Conservation (phyloP, 306 rosid species). For the Rosa rugosa region DNA sequence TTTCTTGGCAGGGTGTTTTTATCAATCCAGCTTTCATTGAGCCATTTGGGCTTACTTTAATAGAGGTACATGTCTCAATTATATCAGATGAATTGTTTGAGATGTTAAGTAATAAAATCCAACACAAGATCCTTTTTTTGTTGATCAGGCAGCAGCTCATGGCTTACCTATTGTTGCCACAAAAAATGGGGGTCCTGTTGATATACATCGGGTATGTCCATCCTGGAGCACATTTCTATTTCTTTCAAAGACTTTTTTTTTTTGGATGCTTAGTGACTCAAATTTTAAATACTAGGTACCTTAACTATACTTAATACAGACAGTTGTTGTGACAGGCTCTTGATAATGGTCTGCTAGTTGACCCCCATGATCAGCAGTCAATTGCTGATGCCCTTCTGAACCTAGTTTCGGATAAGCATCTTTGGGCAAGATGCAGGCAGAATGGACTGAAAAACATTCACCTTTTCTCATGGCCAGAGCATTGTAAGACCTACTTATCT, state of each 20-base stretch:
- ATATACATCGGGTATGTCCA: conserved; percentile 48
- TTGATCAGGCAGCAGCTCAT: conserved; percentile 58
- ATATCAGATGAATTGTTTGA: conserved; percentile 9
- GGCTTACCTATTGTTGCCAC: conserved; percentile 66
- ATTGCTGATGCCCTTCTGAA: conserved; percentile 63
- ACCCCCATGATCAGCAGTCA: conserved; percentile 57
- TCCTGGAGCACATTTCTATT: conserved; percentile 16
- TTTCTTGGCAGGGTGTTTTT: conserved; percentile 52
- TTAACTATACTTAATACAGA: background rate
- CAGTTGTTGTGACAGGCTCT: conserved; percentile 35
- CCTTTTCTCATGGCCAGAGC: conserved; percentile 63
- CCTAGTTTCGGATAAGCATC: conserved; percentile 64
- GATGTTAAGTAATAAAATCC: conserved; percentile 5
- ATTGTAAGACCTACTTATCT: conserved; percentile 52
- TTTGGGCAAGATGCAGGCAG: conserved; percentile 61
- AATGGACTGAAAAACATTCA: conserved; percentile 60
- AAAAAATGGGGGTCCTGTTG: conserved; percentile 61
- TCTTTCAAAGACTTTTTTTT: background rate
- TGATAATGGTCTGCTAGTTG: conserved; percentile 54
- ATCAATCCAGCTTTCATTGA: conserved; percentile 65
- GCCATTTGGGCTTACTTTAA: conserved; percentile 64
- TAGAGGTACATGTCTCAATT: conserved; percentile 38
- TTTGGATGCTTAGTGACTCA: background rate
- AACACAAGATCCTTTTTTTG: background rate
- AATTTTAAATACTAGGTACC: conserved; percentile 2